These are phyloP conservation scores for Tuber magnatum DNA, from an alignment of 495 filamentous ascomycete species.

Conservation along the genomic window DNA sequence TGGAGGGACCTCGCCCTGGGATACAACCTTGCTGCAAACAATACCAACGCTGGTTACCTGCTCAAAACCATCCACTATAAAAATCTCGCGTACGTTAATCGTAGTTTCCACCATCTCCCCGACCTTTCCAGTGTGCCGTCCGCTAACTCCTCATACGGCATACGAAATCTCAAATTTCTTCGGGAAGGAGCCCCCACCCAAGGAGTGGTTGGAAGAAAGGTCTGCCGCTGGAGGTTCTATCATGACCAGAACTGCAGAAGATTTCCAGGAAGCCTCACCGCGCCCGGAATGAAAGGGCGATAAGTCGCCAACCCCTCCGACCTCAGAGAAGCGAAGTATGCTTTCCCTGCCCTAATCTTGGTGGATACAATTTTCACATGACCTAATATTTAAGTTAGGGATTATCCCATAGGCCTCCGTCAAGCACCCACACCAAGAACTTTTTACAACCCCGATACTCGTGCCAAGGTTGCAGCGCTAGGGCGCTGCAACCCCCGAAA, in stretches of 20 bases:
- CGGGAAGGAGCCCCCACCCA: slow-evolving; percentile 67
- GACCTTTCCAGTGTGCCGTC: background rate
- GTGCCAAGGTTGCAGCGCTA: too few relatives aligned
- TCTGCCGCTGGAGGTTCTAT: slow-evolving; percentile 69
- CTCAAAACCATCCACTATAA: slow-evolving; percentile 78
- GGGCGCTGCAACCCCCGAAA: too few relatives aligned
- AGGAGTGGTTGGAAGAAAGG: slow-evolving; percentile 68
- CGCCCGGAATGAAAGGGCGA: slow-evolving; percentile 35
- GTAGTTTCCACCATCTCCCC: background rate
- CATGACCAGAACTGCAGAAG: slow-evolving; percentile 67
- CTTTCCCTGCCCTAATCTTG: too few relatives aligned
- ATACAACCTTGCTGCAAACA: slow-evolving; percentile 55
- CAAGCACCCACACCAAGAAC: slow-evolving; percentile 71
- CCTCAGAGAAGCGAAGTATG: slow-evolving; percentile 40
- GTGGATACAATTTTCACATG: too few relatives aligned
- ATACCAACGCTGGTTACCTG: slow-evolving; percentile 65
- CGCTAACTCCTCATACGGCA: slow-evolving; percentile 45
- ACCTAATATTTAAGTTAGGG: slow-evolving; percentile 35
- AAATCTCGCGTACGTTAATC: slow-evolving; percentile 55
- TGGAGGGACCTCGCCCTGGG: slow-evolving; percentile 67
- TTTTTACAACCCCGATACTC: slow-evolving; percentile 77
- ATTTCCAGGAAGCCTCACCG: slow-evolving; percentile 49
- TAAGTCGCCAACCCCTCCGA: slow-evolving; percentile 47
- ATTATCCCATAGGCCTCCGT: slow-evolving; percentile 58
- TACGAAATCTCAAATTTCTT: slow-evolving; percentile 70